Conservation (phyloP, 768 basidiomycete genomes). For the Russula vinacea region DNA sequence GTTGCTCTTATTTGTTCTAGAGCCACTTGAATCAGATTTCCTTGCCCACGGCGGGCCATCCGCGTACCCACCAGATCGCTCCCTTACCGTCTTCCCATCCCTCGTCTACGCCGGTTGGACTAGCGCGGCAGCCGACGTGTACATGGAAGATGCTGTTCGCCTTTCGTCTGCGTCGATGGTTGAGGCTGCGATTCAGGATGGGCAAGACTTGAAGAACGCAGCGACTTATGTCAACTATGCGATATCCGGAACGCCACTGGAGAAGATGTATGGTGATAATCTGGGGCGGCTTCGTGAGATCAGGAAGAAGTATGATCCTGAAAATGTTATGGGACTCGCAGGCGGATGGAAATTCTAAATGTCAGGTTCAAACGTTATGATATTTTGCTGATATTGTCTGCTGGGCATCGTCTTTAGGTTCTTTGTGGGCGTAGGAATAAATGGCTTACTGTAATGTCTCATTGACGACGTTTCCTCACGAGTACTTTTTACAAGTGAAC, state of each 20-base stretch:
- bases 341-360: slow-evolving; percentile 53
- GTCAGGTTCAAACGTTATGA: not conserved
- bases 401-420: too few relatives aligned
- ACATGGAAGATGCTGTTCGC: slow-evolving; percentile 2
- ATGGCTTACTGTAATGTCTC: too few relatives aligned
- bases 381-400: too few relatives aligned
- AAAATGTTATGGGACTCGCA: slow-evolving; percentile 61
- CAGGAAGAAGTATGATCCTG: slow-evolving; percentile 50
- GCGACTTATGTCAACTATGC: slow-evolving; percentile 63
- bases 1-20: slow-evolving; percentile 40
- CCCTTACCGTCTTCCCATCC: slow-evolving; percentile 9
- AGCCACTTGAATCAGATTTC: slow-evolving; percentile 16
- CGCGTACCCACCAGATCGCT: slow-evolving; percentile 29
- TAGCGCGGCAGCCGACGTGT: slow-evolving; percentile 39
- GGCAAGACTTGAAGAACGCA: slow-evolving; percentile 42
- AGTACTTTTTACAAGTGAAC: too few relatives aligned
- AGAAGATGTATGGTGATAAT: slow-evolving; percentile 51
- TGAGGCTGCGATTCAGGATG: slow-evolving; percentile 42
- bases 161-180: slow-evolving; percentile 35
- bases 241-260: slow-evolving; percentile 48
- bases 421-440: too few relatives aligned
- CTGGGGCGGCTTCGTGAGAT: slow-evolving; percentile 42
- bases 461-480: too few relatives aligned
- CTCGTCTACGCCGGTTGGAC: slow-evolving; percentile 44
- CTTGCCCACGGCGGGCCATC: slow-evolving; percentile 25